Evolutionary conservation across 2,329 filamentous ascomycete genomes (phyloP).

Genomic region (Parastagonospora avenae): DNA sequence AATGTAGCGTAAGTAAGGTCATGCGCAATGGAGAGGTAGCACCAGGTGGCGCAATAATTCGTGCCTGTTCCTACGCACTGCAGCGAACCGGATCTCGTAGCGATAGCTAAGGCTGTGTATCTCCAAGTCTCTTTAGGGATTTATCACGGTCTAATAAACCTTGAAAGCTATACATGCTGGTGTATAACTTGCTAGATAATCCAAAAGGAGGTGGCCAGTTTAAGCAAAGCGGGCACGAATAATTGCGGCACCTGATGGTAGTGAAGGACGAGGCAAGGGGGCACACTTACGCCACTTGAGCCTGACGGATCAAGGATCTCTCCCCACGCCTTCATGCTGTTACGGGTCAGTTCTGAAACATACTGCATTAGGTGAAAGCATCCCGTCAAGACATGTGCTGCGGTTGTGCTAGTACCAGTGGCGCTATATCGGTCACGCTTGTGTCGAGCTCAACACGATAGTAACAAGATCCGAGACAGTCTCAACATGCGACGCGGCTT

Average conservation of each 20-base stretch:
- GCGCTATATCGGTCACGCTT: constrained; percentile 10
- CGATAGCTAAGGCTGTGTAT: too few relatives aligned
- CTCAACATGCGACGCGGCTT: not conserved
- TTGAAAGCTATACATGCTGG: too few relatives aligned
- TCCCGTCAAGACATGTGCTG: constrained; percentile 10
- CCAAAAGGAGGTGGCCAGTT: too few relatives aligned
- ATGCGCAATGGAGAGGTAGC: not conserved
- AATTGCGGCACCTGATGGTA: too few relatives aligned
- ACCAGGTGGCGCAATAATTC: too few relatives aligned
- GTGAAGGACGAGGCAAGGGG: not conserved
- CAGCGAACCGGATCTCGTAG: too few relatives aligned
- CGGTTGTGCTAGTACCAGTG: not conserved
- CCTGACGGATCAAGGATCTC: constrained; percentile 75
- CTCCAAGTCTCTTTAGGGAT: too few relatives aligned
- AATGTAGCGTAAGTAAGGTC: constrained; percentile 12
- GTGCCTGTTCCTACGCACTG: too few relatives aligned
- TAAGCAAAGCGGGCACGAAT: too few relatives aligned
- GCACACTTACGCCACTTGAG: constrained; percentile 73
- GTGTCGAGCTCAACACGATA: constrained; percentile 12
- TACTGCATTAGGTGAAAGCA: constrained; percentile 1
- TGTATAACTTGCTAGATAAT: too few relatives aligned
- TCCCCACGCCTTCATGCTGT: constrained; percentile 88
- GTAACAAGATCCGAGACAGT: constrained; percentile 17
- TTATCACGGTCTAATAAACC: too few relatives aligned
- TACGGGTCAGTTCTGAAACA: constrained; percentile 17